A percentile compares a stretch with the other conserved stretches of the same genome.
These are phyloP conservation scores for Schwanniomyces etchellsii DNA, from an alignment of 1,139 yeast genomes.

Conservation along the genomic window DNA sequence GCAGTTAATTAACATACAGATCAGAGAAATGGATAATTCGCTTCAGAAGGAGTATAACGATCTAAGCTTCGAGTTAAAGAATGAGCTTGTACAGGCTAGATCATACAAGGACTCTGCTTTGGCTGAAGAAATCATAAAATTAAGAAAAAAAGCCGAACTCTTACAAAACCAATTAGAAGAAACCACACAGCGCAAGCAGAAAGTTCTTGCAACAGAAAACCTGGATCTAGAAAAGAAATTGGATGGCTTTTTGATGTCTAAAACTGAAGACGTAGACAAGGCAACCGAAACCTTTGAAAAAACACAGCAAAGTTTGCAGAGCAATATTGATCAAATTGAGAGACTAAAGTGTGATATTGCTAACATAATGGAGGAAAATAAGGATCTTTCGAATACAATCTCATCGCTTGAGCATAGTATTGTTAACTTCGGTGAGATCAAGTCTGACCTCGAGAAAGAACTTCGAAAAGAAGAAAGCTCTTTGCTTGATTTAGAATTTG, in stretches of 20 bases:
- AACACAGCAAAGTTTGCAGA: constrained; percentile 6
- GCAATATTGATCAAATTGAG: constrained; percentile 3
- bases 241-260: constrained; percentile 10
- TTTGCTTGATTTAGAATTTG: constrained; percentile 6
- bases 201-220: constrained; percentile 12
- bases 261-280: constrained; percentile 12
- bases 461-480: constrained; percentile 7
- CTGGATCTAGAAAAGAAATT: constrained; percentile 15
- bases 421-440: constrained; percentile 10
- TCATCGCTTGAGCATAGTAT: constrained; percentile 9
- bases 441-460: constrained; percentile 7
- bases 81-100: constrained; percentile 23
- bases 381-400: constrained; percentile 1
- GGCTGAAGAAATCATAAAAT: constrained; percentile 11
- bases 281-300: constrained; percentile 11
- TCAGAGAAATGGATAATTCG: constrained; percentile 18
- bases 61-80: constrained; percentile 24
- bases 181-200: constrained; percentile 9
- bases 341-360: constrained; percentile 6
- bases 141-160: constrained; percentile 9
- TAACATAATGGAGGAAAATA: constrained; percentile 5
- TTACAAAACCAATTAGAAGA: constrained; percentile 10
- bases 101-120: constrained; percentile 21
- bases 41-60: constrained; percentile 25
- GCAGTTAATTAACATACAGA: constrained; percentile 17